These are phyloP conservation scores for Ambrosiella xylebori DNA, from an alignment of 2,329 filamentous ascomycete genomes.

Conservation along the genomic window DNA sequence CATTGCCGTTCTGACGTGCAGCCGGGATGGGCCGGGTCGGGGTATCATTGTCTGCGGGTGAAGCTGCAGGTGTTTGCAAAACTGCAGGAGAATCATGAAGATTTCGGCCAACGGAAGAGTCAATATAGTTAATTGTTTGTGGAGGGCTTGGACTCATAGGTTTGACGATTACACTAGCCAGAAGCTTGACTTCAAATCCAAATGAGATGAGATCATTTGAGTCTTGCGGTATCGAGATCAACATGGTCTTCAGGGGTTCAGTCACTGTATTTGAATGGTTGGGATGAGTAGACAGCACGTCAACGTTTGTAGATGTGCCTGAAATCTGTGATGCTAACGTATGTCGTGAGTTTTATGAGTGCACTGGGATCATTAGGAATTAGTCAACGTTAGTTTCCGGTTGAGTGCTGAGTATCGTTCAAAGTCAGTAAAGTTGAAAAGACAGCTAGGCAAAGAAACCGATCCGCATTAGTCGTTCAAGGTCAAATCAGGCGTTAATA, in stretches of 20 bases:
- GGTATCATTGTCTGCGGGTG: not conserved
- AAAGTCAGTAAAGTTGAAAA: too few relatives aligned
- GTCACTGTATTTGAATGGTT: not conserved
- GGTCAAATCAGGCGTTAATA: too few relatives aligned
- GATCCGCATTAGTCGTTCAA: too few relatives aligned
- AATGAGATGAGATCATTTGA: slow-evolving; percentile 10
- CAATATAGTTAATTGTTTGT: not conserved
- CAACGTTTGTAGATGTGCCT: too few relatives aligned
- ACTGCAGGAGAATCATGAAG: not conserved
- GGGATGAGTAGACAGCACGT: too few relatives aligned
- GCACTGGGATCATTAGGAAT: too few relatives aligned
- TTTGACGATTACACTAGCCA: slow-evolving; percentile 17
- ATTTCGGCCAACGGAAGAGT: slow-evolving; percentile 1
- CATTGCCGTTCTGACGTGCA: too few relatives aligned
- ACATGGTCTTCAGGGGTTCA: not conserved
- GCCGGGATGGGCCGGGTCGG: not conserved
- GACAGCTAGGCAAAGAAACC: too few relatives aligned
- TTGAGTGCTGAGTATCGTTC: too few relatives aligned
- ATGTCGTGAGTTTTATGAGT: too few relatives aligned
- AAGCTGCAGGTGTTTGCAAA: not conserved
- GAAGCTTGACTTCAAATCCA: slow-evolving; percentile 21
- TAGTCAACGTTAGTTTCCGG: too few relatives aligned
- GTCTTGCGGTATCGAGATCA: not conserved
- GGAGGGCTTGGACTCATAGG: not conserved
- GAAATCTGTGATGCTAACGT: too few relatives aligned